Conservation (phyloP, 306 rosid species). For the Lathyrus aphaca region DNA sequence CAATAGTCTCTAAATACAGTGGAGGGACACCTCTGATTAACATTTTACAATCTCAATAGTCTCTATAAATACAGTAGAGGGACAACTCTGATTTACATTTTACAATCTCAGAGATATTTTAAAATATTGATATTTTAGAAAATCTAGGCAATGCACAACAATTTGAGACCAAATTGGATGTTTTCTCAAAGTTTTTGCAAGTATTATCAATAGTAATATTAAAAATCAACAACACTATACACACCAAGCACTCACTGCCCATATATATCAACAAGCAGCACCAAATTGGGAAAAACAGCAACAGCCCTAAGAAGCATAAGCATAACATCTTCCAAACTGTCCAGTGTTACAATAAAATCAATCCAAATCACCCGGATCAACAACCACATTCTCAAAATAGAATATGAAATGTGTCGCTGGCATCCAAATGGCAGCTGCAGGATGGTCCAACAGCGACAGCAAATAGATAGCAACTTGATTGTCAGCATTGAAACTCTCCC, state of each 20-base stretch:
- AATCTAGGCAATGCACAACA: too few species aligned
- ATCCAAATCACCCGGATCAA: constrained; percentile 15
- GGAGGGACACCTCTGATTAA: not conserved
- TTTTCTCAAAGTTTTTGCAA: not conserved
- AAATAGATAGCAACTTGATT: constrained; percentile 10
- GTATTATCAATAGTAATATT: constrained; percentile 1
- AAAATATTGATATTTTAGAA: too few species aligned
- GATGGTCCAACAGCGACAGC: not conserved
- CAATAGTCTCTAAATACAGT: too few species aligned
- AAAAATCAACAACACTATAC: constrained; percentile 32
- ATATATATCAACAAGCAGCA: constrained; percentile 29
- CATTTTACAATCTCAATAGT: too few species aligned
- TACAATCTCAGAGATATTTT: too few species aligned
- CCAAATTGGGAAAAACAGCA: constrained; percentile 13
- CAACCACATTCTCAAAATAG: constrained; percentile 27
- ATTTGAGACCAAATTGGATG: not conserved
- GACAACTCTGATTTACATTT: not conserved
- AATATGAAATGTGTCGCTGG: constrained; percentile 26
- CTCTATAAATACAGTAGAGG: not conserved
- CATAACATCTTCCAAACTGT: constrained; percentile 35
- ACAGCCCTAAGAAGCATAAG: constrained; percentile 32
- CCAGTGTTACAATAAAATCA: constrained; percentile 28
- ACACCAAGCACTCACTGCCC: constrained; percentile 27
- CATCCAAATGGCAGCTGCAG: constrained; percentile 21
- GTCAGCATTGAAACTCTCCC: constrained; percentile 21